Percentiles rank a stretch among this genome's conserved stretches.
These are phyloP conservation scores for Diaporthe helianthi DNA, from an alignment of 2,329 filamentous ascomycete genomes.

Conservation along the genomic window DNA sequence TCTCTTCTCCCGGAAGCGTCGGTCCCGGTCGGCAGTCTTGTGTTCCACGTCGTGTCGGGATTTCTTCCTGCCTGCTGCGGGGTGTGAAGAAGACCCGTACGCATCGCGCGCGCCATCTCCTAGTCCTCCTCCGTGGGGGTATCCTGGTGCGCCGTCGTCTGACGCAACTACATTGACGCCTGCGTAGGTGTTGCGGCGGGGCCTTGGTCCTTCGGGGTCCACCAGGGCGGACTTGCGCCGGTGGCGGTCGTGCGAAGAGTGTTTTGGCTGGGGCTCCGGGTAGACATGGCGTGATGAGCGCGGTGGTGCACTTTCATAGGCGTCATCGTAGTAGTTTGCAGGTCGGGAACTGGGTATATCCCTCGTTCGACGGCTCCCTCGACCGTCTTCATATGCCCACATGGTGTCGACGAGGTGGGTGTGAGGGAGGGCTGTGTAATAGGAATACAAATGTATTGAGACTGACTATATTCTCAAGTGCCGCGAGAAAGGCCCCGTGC, in stretches of 20 bases:
- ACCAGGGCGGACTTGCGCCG: slow-evolving; percentile 30
- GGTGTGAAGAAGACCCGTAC: slow-evolving; percentile 3
- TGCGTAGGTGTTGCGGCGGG: not conserved
- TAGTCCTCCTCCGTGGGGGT: not conserved
- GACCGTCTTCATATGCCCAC: slow-evolving; percentile 30
- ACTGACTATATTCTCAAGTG: too few species aligned
- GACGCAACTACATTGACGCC: slow-evolving; percentile 30
- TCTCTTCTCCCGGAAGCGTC: slow-evolving; percentile 29
- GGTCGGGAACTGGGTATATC: slow-evolving; percentile 28
- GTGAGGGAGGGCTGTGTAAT: not conserved
- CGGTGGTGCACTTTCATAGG: slow-evolving; percentile 30
- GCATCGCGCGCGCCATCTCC: not conserved
- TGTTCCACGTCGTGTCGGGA: slow-evolving; percentile 31
- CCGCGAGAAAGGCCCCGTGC: not conserved
- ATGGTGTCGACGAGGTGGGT: slow-evolving; percentile 18
- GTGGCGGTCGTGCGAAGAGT: slow-evolving; percentile 24
- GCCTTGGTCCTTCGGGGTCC: slow-evolving; percentile 5
- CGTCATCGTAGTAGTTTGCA: slow-evolving; percentile 22
- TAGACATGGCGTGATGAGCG: slow-evolving; percentile 13
- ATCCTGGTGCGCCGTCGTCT: slow-evolving; percentile 24
- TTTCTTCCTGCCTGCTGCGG: not conserved
- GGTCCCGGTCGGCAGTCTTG: slow-evolving; percentile 20
- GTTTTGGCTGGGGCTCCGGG: not conserved
- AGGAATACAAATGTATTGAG: not conserved
- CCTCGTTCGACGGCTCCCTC: slow-evolving; percentile 28